Evolutionary conservation across 305 asterid genomes (phyloP), one percentile per base, ranked within the genome.

Genomic region (Ilex paraguariensis): DNA sequence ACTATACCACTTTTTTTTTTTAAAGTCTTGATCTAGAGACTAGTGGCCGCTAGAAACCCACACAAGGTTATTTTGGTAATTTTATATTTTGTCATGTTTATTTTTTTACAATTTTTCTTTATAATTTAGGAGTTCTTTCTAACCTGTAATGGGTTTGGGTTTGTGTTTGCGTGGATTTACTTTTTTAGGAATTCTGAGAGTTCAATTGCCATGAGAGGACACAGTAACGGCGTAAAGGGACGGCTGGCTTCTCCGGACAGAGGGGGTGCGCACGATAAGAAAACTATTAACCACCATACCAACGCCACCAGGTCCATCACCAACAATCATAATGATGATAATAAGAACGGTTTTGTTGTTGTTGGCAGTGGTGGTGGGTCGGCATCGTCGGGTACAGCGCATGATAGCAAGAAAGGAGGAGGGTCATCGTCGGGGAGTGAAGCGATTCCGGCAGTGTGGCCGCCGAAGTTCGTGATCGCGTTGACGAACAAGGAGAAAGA

Each of bases 401-500:
- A 77, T 1, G 84, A 88, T 13, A 86, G 79, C 67, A 87, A 77
- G 69, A 86, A 79, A 42, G 85, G 85, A 7, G 94, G 85, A 7
- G 93, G 85, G 31, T 81, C 88, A 0, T 80, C 89, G 13, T 87
- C 95, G 0, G 87, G 87, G 17, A 87, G 90, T 0, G 95, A 87
- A 36, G 73, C 84, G 13, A 68, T 83, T 68, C 72, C 90, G 56
- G 73, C 81, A 16, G 75, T 76, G 68, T 92, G 95, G 95, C 96
- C 91, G 28, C 95, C 98, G 0, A 88, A 83, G 85, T 89, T 92
- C 56, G 90, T 71, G 82, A 84, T 92, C 61, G 89, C 82, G 48
- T 75, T 91, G 72, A 91, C 97, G 3, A 91, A 86, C 64, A 89
- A 91, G 82, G 98, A 91, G 83, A 91, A 91, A 71, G 97, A 91